Base-by-base conservation (phyloP, 148 eudicot genomes). In the Rheum nobile region DNA sequence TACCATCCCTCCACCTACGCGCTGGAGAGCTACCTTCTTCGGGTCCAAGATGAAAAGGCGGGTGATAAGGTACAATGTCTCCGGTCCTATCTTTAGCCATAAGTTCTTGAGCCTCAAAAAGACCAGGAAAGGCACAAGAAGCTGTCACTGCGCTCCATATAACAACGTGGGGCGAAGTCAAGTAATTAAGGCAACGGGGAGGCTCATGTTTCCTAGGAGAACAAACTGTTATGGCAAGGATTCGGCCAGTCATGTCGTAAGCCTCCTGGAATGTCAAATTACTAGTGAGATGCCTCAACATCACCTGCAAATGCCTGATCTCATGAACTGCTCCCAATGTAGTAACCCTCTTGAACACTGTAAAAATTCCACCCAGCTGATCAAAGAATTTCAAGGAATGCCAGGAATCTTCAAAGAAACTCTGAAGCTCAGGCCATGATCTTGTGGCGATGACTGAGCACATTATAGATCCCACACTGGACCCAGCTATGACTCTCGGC, bases 81-180 rank as follows among this genome's bases (percentile, higher is more conserved):
- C 97, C 97, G 52, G 80, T 80, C 79, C 99, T 86, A 79, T 90
- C 85, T 77, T 95, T 95, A 3, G 97, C 99, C 99, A 92, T 95
- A 17, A 95, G 85, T 80, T 95, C 99, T 71, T 95, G 99, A 38
- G 99, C 99, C 83, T 95, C 99, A 79, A 92, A 95, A 48, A 95
- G 96, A 13, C 96, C 99, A 4, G 99, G 97, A 80, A 95, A 95
- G 14, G 99, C 99, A 84, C 97, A 95, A 43, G 97, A 95, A 76
- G 99, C 99, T 8, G 99, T 90, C 75, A 95, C 99, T 0, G 99
- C 99, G 74, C 99, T 95, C 99, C 99, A 95, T 75, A 95, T 92
- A 19, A 95, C 99, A 57, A 92, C 97, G 77, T 95, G 96, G 48
- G 99, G 99, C 7, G 99, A 95, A 35, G 99, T 95, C 81, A 95